Evolutionary conservation across 169 alveolate species (phyloP), one percentile per base, ranked within the genome.

Genomic region (Miamiensis avidus): DNA sequence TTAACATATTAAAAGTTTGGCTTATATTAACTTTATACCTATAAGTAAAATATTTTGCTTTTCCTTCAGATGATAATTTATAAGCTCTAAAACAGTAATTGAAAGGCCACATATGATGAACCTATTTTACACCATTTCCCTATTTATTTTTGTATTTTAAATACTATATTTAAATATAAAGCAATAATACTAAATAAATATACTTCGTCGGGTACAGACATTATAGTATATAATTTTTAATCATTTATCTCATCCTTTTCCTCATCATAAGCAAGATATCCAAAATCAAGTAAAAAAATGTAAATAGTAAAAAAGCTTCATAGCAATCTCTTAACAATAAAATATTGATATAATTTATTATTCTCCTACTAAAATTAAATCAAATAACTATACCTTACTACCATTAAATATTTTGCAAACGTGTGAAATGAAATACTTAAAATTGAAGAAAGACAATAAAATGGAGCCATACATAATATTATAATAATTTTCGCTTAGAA

Each of bases 41-140:
- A 69, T 86, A 86, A 20, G 90, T 86, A 49, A 86, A 86, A 75
- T 86, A 86, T 76, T 86, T 86, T n/a, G 90, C 90, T 81, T 86
- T 86, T 25, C 87, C 90, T 31, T 49, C 65, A 34, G 86, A 65
- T 25, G 90, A 79, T 65, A 86, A 75, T 29, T 81, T 32, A 29
- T 86, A 86, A 31, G 84, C 74, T 29, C 81, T 81, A n/a, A 81
- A 75, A 76, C 90, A 86, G 31, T 81, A 76, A 86, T 81, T 86
- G 25, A 86, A 64, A 0, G 90, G 90, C 75, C 81, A 86, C 76
- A 86, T 74, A 86, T 86, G 90, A 75, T 49, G 74, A 0, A 86
- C 76, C 29, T 49, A n/a, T 65, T 79, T 79, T 28, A 79, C 90
- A 65, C 65, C 74, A 64, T 79, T 78, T 1, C 74, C 75, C 90